Evolutionary conservation across 2,329 filamentous ascomycete genomes (phyloP), one percentile per base, ranked within the genome.

Genomic region (Sodiomyces alkalinus): DNA sequence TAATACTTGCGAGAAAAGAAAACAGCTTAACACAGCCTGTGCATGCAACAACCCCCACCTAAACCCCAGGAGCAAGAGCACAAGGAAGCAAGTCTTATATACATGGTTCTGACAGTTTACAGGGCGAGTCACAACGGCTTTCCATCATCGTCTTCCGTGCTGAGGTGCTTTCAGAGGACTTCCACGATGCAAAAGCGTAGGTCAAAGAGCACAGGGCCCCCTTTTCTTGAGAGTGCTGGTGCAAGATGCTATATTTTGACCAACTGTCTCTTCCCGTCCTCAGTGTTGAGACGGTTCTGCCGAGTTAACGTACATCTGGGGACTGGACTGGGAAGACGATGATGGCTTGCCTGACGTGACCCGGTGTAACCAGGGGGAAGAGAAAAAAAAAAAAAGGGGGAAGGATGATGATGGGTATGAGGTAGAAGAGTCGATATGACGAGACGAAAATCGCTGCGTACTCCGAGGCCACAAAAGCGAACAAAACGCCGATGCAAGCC

Each of bases 261-360:
- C 52, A 55, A 29, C 25, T 32, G 26, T 52, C 52, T 52, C 53
- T 39, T 39, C 40, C n/a, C 39, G 39, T 38, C 43, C 38, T 41
- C 39, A 38, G 36, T 40, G 36, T 33, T 36, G 38, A 38, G 32
- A 33, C 39, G 18, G 47, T 48, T 43, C 40, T 49, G 53, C 31
- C 44, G 46, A 52, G 59, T 74, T 75, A 75, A 74, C 69, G 62
- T 76, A 76, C 72, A 76, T 70, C n/a, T n/a, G 53, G 58, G 54
- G 55, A 46, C 44, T n/a, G n/a, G 43, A 51, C 58, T 64, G 62
- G n/a, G 68, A 75, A 72, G 70, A 74, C 68, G 70, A 74, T 71
- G 69, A 72, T 72, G 65, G 68, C 68, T 66, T 70, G 68, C 67
- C 67, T 69, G 63, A 60, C 56, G 55, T 62, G 52, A 56, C 50